Conservation (phyloP, 1,284 basidiomycete genomes). For the Binderoboletus segoi region DNA sequence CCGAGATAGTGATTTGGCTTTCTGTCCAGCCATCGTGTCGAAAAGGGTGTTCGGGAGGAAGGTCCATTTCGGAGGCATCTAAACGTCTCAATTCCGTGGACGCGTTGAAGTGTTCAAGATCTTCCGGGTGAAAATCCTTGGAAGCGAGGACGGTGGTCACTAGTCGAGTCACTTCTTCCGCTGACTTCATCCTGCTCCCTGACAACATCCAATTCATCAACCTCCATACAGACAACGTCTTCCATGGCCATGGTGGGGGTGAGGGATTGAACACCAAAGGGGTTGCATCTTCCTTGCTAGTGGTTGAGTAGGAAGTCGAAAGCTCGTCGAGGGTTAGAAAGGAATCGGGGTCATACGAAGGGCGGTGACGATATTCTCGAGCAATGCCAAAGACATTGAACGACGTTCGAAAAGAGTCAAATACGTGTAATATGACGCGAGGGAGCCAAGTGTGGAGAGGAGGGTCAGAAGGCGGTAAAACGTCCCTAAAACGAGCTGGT, state of each 20-base stretch:
- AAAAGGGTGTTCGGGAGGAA: not conserved
- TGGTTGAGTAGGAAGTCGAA: too few species aligned
- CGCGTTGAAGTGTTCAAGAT: not conserved
- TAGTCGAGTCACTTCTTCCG: not conserved
- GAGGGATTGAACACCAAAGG: too few species aligned
- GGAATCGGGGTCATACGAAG: too few species aligned
- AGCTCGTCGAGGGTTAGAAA: too few species aligned
- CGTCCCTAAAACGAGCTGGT: too few species aligned
- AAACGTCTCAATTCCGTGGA: not conserved
- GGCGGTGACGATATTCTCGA: too few species aligned
- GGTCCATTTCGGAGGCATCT: not conserved
- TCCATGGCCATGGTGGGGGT: constrained; percentile 8
- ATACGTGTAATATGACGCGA: too few species aligned
- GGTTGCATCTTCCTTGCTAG: too few species aligned
- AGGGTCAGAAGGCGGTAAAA: too few species aligned
- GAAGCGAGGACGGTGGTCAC: not conserved
- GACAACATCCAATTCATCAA: constrained; percentile 7
- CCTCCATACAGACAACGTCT: not conserved
- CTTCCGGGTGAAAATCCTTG: not conserved
- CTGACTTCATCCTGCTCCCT: not conserved
- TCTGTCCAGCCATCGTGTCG: constrained; percentile 2
- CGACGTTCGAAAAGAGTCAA: too few species aligned
- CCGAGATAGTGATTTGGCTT: not conserved
- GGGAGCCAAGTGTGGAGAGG: too few species aligned
- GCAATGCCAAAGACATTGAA: too few species aligned